A percentile compares a stretch with the other conserved stretches of the same genome.
Evolutionary conservation across 2,329 filamentous ascomycete genomes (phyloP).

Genomic region (Chrysosporium queenslandicum): DNA sequence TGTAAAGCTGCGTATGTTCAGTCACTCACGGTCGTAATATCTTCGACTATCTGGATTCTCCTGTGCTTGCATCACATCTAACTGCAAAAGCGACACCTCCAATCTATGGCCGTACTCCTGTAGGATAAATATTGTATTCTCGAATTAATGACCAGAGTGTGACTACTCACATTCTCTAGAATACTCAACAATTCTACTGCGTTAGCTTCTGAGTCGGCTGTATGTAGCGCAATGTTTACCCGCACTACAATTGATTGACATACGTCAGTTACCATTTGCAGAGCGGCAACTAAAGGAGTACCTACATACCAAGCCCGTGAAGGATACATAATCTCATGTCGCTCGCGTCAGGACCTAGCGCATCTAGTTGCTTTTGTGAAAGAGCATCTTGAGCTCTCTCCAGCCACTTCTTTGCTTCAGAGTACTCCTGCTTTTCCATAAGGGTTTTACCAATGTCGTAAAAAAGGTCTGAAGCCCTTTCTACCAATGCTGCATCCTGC

Average conservation of each 20-base stretch:
- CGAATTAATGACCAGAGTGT: background rate
- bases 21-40: conserved; percentile 34
- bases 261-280: background rate
- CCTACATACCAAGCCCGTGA: conserved; percentile 51
- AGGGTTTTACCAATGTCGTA: conserved; percentile 61
- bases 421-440: conserved; percentile 43
- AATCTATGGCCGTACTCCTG: conserved; percentile 54
- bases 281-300: conserved; percentile 19
- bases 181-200: conserved; percentile 48
- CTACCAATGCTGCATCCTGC: conserved; percentile 44
- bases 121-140: background rate
- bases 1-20: background rate
- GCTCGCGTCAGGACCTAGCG: conserved; percentile 48
- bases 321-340: conserved; percentile 58
- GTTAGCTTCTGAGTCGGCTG: conserved; percentile 38
- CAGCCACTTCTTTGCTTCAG: conserved; percentile 60
- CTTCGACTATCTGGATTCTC: conserved; percentile 28
- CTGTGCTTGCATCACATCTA: conserved; percentile 51
- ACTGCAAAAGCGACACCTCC: conserved; percentile 55
- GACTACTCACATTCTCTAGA: conserved; percentile 40
- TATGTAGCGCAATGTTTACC: conserved; percentile 28
- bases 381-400: conserved; percentile 51
- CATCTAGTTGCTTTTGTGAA: conserved; percentile 42
- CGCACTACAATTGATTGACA: conserved; percentile 22
- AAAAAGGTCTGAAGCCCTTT: conserved; percentile 56